These are phyloP conservation scores for Naganishia cerealis DNA, from an alignment of 1,284 basidiomycete species.

Conservation along the genomic window DNA sequence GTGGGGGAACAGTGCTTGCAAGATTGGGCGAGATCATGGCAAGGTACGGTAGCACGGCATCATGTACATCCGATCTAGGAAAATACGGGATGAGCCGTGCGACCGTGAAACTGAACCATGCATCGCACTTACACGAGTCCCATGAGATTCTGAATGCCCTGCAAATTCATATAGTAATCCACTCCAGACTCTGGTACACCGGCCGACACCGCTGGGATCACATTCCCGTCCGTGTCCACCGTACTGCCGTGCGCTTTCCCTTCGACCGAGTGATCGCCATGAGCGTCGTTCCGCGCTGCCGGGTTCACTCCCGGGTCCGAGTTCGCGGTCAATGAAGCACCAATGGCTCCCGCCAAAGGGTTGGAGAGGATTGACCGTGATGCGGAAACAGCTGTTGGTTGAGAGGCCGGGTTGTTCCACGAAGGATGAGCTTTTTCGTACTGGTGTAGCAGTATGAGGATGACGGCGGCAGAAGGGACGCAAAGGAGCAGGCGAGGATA, in stretches of 20 bases:
- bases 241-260: constrained; percentile 24
- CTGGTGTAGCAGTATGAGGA: constrained; percentile 47
- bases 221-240: constrained; percentile 30
- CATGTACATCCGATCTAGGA: constrained; percentile 47
- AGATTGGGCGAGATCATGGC: constrained; percentile 35
- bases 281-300: constrained; percentile 12
- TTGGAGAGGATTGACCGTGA: constrained; percentile 23
- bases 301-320: constrained; percentile 25
- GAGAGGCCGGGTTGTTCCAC: constrained; percentile 36
- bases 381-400: constrained; percentile 7
- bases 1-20: constrained; percentile 35
- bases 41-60: constrained; percentile 43
- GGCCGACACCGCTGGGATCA: constrained; percentile 44
- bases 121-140: constrained; percentile 49
- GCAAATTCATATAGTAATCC: constrained; percentile 55
- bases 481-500: constrained; percentile 50
- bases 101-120: too few relatives aligned
- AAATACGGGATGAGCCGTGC: neutral
- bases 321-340: constrained; percentile 28
- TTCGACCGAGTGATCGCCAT: constrained; percentile 14
- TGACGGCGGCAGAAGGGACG: constrained; percentile 45
- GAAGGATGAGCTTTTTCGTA: constrained; percentile 44
- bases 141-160: constrained; percentile 56
- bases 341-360: constrained; percentile 24
- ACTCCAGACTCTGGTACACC: constrained; percentile 50